These are phyloP conservation scores for Auricularia sp. DNA, from an alignment of 768 basidiomycete genomes.

Conservation along the genomic window DNA sequence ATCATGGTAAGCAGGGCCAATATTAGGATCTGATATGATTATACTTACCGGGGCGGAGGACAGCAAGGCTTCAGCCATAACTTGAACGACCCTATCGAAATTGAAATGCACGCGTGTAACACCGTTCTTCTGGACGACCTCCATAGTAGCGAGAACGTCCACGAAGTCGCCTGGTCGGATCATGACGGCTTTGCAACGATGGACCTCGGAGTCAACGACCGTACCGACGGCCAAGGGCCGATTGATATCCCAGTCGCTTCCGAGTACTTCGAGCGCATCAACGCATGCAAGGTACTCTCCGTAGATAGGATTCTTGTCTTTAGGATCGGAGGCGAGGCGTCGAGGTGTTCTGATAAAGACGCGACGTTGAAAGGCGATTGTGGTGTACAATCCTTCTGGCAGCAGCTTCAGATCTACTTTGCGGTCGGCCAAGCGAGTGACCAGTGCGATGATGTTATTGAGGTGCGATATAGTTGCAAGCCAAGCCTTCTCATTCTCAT, in stretches of 20 bases:
- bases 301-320: no score
- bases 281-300: background rate
- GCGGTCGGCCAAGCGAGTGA: background rate
- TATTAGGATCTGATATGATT: no score
- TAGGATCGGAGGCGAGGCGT: background rate
- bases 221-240: no score
- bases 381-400: background rate
- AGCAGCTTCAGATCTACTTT: background rate
- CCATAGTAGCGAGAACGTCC: background rate
- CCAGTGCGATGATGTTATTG: background rate
- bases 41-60: no score
- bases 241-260: no score
- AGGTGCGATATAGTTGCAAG: background rate
- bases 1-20: no score
- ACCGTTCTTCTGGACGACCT: background rate
- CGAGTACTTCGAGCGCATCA: background rate
- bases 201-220: background rate
- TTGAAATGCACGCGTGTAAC: background rate
- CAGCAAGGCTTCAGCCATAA: background rate
- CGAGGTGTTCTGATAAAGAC: background rate
- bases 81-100: background rate
- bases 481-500: background rate
- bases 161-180: background rate
- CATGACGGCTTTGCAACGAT: background rate
- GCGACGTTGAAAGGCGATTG: background rate